A percentile compares a stretch with the other conserved stretches of the same genome.
phyloP scores from a whole-genome alignment of 345 rosid species.

The Luvunga scandens region DNA sequence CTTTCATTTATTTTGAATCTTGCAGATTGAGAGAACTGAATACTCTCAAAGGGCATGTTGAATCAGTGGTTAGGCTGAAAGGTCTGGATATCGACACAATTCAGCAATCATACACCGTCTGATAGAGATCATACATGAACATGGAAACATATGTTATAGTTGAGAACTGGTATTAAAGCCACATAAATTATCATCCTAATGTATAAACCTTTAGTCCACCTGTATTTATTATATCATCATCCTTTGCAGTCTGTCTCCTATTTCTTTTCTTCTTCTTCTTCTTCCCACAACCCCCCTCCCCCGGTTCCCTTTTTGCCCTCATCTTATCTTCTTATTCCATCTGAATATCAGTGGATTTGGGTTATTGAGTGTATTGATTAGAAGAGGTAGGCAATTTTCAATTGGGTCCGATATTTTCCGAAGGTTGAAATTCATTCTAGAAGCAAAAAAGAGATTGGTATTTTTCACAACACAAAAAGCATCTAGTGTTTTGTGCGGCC shows the following conservation, averaged over 20 bases:
- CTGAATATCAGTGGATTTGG: too few relatives aligned
- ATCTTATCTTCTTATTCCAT: too few relatives aligned
- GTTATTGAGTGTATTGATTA: too few relatives aligned
- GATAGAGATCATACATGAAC: conserved; percentile 11
- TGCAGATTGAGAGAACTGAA: conserved; percentile 52
- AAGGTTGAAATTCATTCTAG: too few relatives aligned
- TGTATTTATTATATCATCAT: conserved; percentile 9
- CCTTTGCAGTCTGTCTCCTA: background rate
- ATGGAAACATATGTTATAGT: background rate
- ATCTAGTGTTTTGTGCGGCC: too few relatives aligned
- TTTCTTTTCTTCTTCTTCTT: background rate
- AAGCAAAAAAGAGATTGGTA: too few relatives aligned
- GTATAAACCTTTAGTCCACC: background rate
- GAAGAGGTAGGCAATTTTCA: too few relatives aligned
- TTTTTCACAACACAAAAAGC: too few relatives aligned
- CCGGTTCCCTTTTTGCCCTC: too few relatives aligned
- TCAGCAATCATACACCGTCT: conserved; percentile 54
- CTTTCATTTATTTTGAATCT: background rate
- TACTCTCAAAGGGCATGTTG: conserved; percentile 57
- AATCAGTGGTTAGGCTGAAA: conserved; percentile 48
- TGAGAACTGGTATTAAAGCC: background rate
- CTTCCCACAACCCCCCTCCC: too few relatives aligned
- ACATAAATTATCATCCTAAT: background rate
- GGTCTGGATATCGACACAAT: conserved; percentile 62
- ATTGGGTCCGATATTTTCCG: too few relatives aligned